Base-by-base conservation (phyloP, 768 basidiomycete genomes). In the Scleroderma bovista region DNA sequence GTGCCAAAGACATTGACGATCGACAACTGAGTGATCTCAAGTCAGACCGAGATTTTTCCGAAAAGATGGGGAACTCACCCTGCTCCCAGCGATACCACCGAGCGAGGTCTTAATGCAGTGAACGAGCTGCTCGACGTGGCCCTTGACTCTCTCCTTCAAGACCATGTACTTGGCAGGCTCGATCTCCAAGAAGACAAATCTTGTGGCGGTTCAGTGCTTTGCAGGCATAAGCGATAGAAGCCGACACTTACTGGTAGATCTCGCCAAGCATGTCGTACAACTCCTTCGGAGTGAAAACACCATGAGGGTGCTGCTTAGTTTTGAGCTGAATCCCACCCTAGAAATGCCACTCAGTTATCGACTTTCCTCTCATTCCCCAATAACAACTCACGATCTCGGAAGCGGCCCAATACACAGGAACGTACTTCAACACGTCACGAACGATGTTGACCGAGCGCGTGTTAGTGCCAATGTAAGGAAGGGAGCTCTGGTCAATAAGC, bases 251-350 rank as follows among this genome's bases (percentile, higher is more conserved):
- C 82, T 78, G 68, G 64, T 89, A 91, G 46, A 91, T 84, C 19
- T 86, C 82, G 22, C 77, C 72, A 8, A 90, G 75, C 34, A 83
- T 81, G 16, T 73, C 65, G 54, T 77, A 86, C 39, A 92, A 67
- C 58, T 87, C 77, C 38, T 68, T 56, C 29, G 83, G 74, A 2
- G 84, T 84, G 58, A 80, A 87, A 32, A 70, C 68, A n/a, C 84
- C 88, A n/a, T 71, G 57, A 20, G 73, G 70, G 13, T 75, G 61
- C 3, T 74, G 57, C 47, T 75, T 75, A 2, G 76, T 78, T 68
- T 84, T 88, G 48, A 91, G 70, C n/a, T 72, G 64, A 50, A 92
- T 81, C 13, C 87, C 87, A 50, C 82, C 83, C 88, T 90, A 57
- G 19, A 4, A 16, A 45, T 24, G 47, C 11, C 26, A 46, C 46